Evolutionary conservation across 106 monocot species (phyloP), one percentile per base, ranked within the genome.

Genomic region (Ottelia alismoides): DNA sequence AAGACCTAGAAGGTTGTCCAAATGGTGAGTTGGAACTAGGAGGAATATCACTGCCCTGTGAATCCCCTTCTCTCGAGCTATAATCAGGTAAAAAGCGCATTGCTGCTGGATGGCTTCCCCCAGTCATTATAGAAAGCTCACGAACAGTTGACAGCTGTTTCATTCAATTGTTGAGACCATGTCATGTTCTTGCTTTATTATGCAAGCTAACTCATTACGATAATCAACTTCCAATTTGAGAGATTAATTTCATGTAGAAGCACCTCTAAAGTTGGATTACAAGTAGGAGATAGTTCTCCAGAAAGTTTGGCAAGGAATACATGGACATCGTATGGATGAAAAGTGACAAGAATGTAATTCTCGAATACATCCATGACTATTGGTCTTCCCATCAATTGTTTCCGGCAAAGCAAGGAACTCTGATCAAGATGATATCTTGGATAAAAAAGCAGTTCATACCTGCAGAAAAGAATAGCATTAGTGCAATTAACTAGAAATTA

Each of bases 381-480:
- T 44, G 98, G 98, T 61, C 77, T 85, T 28, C 90, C 98, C 62
- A 69, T 74, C 53, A 98, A 57, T 52, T 52, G 68, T 61, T 98
- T 98, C 51, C 82, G 98, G 61, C 58, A 79, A 25, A 98, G 79
- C 59, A 98, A 61, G 27, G 98, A 98, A 65, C 98, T 98, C 45
- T 77, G 79, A 55, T 98, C 98, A 65, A 98, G 90, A 78, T 98
- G 98, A 78, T 90, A 98, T 74, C 98, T 82, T 56, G 98, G 98
- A 47, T 77, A 98, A 70, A 98, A 98, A 23, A 98, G 72, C 66
- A 98, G 68, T 49, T 98, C 98, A 71, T 98, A 86, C 82, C 98
- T 98, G 51, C n/a, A n/a, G n/a, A n/a, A n/a, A n/a, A n/a, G n/a
- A n/a, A n/a, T n/a, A n/a, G n/a, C n/a, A n/a, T n/a, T n/a, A n/a